Percentiles rank a stretch among this genome's conserved stretches.
phyloP scores from a whole-genome alignment of 2,329 filamentous ascomycete genomes.

The Exophiala phaeomuriformis region DNA sequence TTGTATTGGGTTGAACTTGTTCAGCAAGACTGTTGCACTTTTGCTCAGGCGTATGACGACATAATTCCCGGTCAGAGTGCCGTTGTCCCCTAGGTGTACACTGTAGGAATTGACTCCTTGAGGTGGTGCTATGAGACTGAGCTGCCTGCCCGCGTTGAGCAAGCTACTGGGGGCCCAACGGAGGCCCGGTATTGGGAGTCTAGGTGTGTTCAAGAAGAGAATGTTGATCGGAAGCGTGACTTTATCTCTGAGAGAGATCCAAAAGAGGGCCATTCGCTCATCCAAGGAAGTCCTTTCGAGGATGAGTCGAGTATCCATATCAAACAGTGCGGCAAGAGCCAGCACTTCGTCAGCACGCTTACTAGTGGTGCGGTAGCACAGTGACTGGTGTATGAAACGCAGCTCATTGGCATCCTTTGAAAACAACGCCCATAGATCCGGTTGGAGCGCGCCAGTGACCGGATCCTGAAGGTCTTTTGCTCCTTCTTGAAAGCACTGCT shows the following conservation, averaged over 20 bases:
- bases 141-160: constrained; percentile 3
- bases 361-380: constrained; percentile 5
- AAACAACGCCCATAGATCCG: background rate
- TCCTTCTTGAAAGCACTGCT: background rate
- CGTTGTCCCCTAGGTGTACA: constrained; percentile 1
- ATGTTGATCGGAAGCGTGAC: constrained; percentile 7
- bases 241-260: constrained; percentile 1
- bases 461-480: background rate
- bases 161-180: constrained; percentile 9
- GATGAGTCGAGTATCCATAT: background rate
- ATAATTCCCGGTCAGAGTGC: constrained; percentile 3
- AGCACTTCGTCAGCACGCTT: constrained; percentile 4
- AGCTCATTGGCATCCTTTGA: background rate
- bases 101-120: background rate
- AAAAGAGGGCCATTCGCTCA: constrained; percentile 12
- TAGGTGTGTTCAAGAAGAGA: constrained; percentile 2
- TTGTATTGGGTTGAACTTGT: constrained; percentile 6
- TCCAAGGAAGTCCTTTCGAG: constrained; percentile 1
- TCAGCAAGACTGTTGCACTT: background rate
- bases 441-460: background rate
- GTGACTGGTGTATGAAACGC: constrained; percentile 1
- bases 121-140: background rate
- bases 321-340: constrained; percentile 5
- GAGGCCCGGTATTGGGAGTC: constrained; percentile 2
- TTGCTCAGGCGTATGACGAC: constrained; percentile 1